A percentile compares a stretch with the other conserved stretches of the same genome.
These are phyloP conservation scores for Leccinum longicurvipes DNA, from an alignment of 768 basidiomycete genomes.

Conservation along the genomic window DNA sequence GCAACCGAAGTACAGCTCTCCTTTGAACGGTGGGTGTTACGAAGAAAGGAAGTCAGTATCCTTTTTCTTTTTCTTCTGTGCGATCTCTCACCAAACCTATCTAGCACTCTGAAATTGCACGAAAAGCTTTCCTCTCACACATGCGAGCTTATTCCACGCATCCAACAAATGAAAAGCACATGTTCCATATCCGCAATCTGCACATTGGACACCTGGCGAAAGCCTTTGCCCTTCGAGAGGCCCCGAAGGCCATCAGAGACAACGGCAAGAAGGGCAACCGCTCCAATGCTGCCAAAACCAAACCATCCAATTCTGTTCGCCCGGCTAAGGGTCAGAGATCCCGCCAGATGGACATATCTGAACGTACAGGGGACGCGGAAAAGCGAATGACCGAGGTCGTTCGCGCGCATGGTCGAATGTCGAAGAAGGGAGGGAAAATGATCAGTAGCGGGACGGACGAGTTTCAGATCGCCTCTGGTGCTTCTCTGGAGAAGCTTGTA, in stretches of 20 bases:
- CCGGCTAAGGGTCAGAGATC: constrained; percentile 18
- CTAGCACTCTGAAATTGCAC: constrained; percentile 75
- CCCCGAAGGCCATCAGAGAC: constrained; percentile 48
- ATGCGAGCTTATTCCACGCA: constrained; percentile 97
- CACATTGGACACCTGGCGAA: constrained; percentile 95
- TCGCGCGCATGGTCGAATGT: constrained; percentile 74
- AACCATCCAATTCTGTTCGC: constrained; percentile 2
- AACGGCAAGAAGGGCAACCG: constrained; percentile 17
- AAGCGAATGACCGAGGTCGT: constrained; percentile 85
- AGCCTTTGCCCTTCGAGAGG: constrained; percentile 85
- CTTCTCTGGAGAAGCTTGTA: constrained; percentile 60
- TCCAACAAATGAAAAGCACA: constrained; percentile 90
- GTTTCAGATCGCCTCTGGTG: constrained; percentile 72
- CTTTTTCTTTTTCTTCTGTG: neutral
- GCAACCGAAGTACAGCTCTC: constrained; percentile 95
- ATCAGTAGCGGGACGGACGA: constrained; percentile 63
- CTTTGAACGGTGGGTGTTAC: constrained; percentile 91
- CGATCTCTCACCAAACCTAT: constrained; percentile 4
- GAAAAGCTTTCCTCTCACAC: constrained; percentile 87
- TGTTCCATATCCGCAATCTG: constrained; percentile 92
- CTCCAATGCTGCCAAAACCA: constrained; percentile 3
- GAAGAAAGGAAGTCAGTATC: constrained; percentile 58
- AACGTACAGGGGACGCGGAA: constrained; percentile 56
- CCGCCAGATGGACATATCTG: constrained; percentile 34
- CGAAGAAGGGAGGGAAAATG: constrained; percentile 78